Percentiles rank a stretch among this genome's conserved stretches.
These are phyloP conservation scores for Puccinellia tenuiflora DNA, from an alignment of 176 grass and related monocot genomes.

Conservation along the genomic window DNA sequence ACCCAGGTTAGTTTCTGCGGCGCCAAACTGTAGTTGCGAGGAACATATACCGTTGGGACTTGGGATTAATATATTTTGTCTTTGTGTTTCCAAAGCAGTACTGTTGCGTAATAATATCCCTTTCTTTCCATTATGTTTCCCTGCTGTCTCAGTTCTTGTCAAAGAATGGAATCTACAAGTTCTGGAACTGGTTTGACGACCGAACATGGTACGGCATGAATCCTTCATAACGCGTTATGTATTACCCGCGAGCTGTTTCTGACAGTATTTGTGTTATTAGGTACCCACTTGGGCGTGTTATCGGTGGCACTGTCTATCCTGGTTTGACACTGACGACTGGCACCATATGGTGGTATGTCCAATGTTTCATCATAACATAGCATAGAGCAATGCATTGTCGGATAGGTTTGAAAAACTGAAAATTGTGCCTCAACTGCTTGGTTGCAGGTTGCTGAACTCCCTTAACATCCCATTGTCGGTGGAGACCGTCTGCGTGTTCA, in stretches of 20 bases:
- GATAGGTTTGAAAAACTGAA: background rate
- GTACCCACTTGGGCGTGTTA: conserved; percentile 84
- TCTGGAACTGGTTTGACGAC: conserved; percentile 99
- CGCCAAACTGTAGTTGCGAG: too few relatives aligned
- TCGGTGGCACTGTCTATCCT: conserved; percentile 58
- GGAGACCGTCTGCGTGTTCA: conserved; percentile 95
- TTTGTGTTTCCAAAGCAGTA: background rate
- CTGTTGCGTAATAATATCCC: background rate
- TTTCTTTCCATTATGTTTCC: background rate
- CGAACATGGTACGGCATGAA: conserved; percentile 62
- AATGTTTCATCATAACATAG: background rate
- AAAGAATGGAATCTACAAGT: conserved; percentile 93
- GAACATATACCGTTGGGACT: background rate
- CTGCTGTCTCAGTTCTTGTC: conserved; percentile 68
- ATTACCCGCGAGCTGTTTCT: background rate
- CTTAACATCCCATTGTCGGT: conserved; percentile 89
- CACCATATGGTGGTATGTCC: conserved; percentile 61
- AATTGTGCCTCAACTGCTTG: conserved; percentile 1
- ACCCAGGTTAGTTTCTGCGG: conserved; percentile 74
- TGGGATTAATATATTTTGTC: background rate
- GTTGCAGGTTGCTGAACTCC: conserved; percentile 70
- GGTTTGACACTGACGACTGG: conserved; percentile 85
- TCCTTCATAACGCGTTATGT: background rate
- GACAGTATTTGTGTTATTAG: conserved; percentile 23
- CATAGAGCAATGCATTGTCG: background rate